Conservation (phyloP, 108 stramenopile species). For the Pseudonitzschia multistriata region DNA sequence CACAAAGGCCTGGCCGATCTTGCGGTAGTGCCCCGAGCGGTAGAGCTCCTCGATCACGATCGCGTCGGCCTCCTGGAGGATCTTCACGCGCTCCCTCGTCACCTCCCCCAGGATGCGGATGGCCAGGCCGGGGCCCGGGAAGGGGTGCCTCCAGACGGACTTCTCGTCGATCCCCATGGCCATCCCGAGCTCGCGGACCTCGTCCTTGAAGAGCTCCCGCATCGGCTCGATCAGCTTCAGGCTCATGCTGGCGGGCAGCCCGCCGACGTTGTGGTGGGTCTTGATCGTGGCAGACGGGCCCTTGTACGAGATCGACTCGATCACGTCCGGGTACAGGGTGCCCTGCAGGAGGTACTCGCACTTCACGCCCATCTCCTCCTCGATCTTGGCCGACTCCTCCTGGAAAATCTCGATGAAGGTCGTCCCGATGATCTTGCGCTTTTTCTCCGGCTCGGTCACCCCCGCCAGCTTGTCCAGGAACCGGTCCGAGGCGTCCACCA, state of each 20-base stretch:
- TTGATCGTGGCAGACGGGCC: conserved; percentile 99
- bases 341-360: conserved; percentile 93
- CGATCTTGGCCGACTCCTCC: conserved; percentile 90
- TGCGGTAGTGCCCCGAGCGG: conserved; percentile 88
- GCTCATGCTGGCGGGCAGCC: conserved; percentile 93
- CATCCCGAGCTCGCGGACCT: conserved; percentile 89
- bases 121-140: conserved; percentile 99
- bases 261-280: conserved; percentile 99
- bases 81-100: conserved; percentile 83
- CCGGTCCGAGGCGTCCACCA: conserved; percentile 92
- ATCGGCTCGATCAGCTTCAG: conserved; percentile 97
- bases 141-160: conserved; percentile 97
- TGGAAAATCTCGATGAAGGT: conserved; percentile 98
- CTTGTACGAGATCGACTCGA: conserved; percentile 98
- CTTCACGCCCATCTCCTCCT: conserved; percentile 51
- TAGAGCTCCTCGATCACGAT: conserved; percentile 94
- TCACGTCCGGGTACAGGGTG: conserved; percentile 98
- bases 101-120: conserved; percentile 95
- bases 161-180: conserved; percentile 94
- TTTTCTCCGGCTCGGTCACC: conserved; percentile 94
- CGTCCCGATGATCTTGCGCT: conserved; percentile 96
- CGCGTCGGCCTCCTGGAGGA: conserved; percentile 93
- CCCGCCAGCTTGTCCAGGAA: conserved; percentile 87
- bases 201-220: conserved; percentile 98
- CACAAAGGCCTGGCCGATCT: conserved; percentile 97